phyloP scores from a whole-genome alignment of 768 basidiomycete genomes.

The Suillus ampliporus region DNA sequence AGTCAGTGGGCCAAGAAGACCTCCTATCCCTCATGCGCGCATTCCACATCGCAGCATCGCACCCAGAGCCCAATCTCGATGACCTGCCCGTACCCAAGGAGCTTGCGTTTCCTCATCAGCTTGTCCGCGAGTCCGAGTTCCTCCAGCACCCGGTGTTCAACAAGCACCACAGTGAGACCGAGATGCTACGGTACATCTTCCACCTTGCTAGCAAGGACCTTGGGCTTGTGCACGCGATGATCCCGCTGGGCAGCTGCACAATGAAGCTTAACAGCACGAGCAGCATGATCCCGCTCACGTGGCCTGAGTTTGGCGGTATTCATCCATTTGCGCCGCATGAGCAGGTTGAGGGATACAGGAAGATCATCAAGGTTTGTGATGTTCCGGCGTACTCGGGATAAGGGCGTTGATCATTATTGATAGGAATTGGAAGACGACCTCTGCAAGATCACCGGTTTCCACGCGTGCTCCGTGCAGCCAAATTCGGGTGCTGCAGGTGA shows the following conservation, averaged over 20 bases:
- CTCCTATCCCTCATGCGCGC: conserved; percentile 79
- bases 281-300: conserved; percentile 96
- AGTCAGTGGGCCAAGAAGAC: conserved; percentile 81
- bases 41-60: conserved; percentile 71
- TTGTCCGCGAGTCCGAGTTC: conserved; percentile 70
- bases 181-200: conserved; percentile 97
- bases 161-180: conserved; percentile 96
- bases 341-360: conserved; percentile 87
- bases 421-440: conserved; percentile 92
- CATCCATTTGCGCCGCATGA: conserved; percentile 93
- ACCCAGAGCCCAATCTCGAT: conserved; percentile 50
- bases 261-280: conserved; percentile 99
- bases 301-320: conserved; percentile 88
- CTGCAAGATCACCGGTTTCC: conserved; percentile 95
- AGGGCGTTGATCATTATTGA: conserved; percentile 16
- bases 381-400: background rate
- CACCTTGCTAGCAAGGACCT: conserved; percentile 95
- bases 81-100: conserved; percentile 50
- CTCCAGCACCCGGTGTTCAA: conserved; percentile 93
- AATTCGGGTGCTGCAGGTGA: conserved; percentile 99
- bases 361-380: conserved; percentile 70
- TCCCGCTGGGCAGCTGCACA: conserved; percentile 92
- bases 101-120: conserved; percentile 54
- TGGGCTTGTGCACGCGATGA: conserved; percentile 95
- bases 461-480: conserved; percentile 95